Evolutionary conservation across 257 asterid species (phyloP), one percentile per base, ranked within the genome.

Genomic region (Nicotiana undulata): DNA sequence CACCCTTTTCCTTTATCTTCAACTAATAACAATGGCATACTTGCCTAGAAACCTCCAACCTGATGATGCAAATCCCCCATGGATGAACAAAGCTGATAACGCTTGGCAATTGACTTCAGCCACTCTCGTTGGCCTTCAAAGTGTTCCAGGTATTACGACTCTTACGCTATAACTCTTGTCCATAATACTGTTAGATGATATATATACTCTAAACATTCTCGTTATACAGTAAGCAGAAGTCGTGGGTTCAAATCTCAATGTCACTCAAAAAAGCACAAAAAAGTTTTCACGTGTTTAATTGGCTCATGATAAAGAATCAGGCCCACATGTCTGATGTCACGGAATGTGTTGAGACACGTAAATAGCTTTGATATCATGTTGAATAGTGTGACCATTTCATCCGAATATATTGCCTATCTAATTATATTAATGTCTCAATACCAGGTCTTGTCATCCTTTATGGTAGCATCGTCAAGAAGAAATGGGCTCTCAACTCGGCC

Each of bases 71-170:
- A 89, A 85, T 49, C 97, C 98, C 0, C 81, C 22, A 0, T 93
- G 97, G 97, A 82, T 93, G 91, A 92, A 84, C 90, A 93, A 88
- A 72, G 95, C 90, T 1, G 98, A 93, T 76, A 93, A 93, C 16
- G 94, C 97, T 6, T 93, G 97, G 98, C 98, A 93, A 76, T 86
- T 93, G 24, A 93, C 90, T 0, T 88, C 93, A 2, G 98, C 95
- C 18, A 91, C 97, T 0, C 85, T 93, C 40, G 97, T 93, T 8
- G 98, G 97, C 59, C 89, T 93, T 0, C 97, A 93, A 46, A 88
- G 97, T 52, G 86, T 93, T 4, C 93, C 93, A 2, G 78, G 78
- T 72, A 15, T 22, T 22, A 22, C 1, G 32, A 70, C n/a, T 68
- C 55, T 20, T 17, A 32, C 46, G 4, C 3, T 13, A 52, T 52